phyloP scores from a whole-genome alignment of 345 rosid genomes.

The Durio zibethinus region DNA sequence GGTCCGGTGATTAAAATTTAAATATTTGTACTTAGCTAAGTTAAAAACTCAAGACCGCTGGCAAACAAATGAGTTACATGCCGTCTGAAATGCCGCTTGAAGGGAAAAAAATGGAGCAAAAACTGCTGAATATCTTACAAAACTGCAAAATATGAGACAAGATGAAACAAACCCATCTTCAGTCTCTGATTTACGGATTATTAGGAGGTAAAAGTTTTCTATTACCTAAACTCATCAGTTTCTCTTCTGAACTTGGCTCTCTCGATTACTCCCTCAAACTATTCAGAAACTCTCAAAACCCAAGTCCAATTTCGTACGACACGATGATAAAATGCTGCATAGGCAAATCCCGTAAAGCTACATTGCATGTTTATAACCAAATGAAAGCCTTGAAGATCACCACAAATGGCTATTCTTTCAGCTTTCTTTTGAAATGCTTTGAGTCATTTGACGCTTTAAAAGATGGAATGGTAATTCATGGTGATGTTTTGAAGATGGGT shows the following conservation, averaged over 20 bases:
- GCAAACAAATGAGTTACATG: too few species aligned
- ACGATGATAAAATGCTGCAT: slow-evolving; percentile 32
- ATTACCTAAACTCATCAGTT: slow-evolving; percentile 29
- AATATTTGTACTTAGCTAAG: too few species aligned
- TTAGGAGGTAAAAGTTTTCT: slow-evolving; percentile 18
- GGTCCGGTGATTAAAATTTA: too few species aligned
- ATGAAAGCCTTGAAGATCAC: slow-evolving; percentile 28
- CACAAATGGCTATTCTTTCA: slow-evolving; percentile 31
- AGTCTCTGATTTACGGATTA: slow-evolving; percentile 27
- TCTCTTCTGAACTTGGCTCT: slow-evolving; percentile 26
- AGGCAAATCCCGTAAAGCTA: slow-evolving; percentile 17
- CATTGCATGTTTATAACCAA: slow-evolving; percentile 22
- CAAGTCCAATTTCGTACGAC: slow-evolving; percentile 24
- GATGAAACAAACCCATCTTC: slow-evolving; percentile 30
- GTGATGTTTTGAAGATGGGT: slow-evolving; percentile 30
- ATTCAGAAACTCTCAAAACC: slow-evolving; percentile 13
- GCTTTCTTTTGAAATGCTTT: slow-evolving; percentile 27
- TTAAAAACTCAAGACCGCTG: too few species aligned
- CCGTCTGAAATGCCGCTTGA: too few species aligned
- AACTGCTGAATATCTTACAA: slow-evolving; percentile 12
- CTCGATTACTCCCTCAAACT: slow-evolving; percentile 12
- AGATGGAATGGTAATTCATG: slow-evolving; percentile 22
- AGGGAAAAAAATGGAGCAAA: too few species aligned
- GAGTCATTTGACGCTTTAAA: slow-evolving; percentile 25
- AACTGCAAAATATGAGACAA: slow-evolving; percentile 18